phyloP scores from a whole-genome alignment of 768 basidiomycete genomes.

The Mycena galericulata region DNA sequence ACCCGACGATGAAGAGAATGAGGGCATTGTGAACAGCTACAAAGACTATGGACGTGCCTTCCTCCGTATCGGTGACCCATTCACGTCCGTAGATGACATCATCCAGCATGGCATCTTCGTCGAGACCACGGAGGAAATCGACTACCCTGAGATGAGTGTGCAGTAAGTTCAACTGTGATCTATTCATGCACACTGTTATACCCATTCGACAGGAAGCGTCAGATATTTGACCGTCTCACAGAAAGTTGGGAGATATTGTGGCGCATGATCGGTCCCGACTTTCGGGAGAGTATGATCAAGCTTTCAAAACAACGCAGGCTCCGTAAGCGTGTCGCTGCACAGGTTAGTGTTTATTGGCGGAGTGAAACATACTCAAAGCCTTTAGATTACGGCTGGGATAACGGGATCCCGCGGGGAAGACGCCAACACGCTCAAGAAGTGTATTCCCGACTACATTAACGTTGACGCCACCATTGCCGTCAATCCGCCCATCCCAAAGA shows the following conservation, averaged over 20 bases:
- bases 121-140: conserved; percentile 15
- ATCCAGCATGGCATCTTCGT: conserved; percentile 14
- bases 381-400: background rate
- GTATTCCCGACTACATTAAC: background rate
- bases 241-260: conserved; percentile 6
- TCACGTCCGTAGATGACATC: background rate
- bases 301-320: conserved; percentile 6
- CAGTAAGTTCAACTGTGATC: background rate
- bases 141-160: background rate
- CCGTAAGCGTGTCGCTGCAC: background rate
- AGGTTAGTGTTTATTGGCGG: background rate
- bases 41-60: background rate
- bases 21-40: background rate
- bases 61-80: background rate
- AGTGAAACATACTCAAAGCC: background rate
- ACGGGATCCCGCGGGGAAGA: background rate
- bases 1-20: background rate
- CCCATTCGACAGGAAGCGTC: background rate
- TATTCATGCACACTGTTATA: background rate
- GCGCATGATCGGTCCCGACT: background rate
- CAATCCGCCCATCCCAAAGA: background rate
- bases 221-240: background rate
- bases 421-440: conserved; percentile 9
- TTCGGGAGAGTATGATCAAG: background rate
- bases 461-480: background rate